phyloP scores from a whole-genome alignment of 1,139 yeast genomes.

The Blastobotrys persicus region DNA sequence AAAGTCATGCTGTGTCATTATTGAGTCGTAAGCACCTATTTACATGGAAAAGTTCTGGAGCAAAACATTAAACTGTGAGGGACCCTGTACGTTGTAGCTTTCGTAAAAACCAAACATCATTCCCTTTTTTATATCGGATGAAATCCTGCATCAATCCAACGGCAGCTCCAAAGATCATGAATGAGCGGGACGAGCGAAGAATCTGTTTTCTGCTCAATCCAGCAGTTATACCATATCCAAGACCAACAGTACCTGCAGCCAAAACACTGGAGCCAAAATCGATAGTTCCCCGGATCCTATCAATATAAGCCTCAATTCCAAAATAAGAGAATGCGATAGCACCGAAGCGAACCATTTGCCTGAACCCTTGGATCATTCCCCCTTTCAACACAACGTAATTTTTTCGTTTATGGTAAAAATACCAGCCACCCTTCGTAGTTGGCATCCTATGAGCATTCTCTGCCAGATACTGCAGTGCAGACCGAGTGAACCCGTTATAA shows the following conservation, averaged over 20 bases:
- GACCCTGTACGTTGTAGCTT: not conserved
- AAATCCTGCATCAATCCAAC: constrained; percentile 67
- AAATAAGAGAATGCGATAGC: constrained; percentile 52
- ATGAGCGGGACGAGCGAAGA: constrained; percentile 49
- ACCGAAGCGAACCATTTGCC: constrained; percentile 47
- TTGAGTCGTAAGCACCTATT: not conserved
- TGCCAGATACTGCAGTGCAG: constrained; percentile 65
- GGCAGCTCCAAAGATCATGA: constrained; percentile 54
- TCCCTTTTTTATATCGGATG: constrained; percentile 57
- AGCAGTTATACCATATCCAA: constrained; percentile 47
- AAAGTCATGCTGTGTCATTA: no score
- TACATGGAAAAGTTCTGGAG: not conserved
- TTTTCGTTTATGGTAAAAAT: constrained; percentile 81
- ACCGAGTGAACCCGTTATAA: constrained; percentile 54
- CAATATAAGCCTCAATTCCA: constrained; percentile 61
- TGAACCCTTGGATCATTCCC: constrained; percentile 49
- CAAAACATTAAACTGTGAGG: not conserved
- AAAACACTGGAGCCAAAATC: constrained; percentile 63
- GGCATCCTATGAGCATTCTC: constrained; percentile 85
- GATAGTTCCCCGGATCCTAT: constrained; percentile 50
- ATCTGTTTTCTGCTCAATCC: constrained; percentile 49
- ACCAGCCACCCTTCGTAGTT: constrained; percentile 80
- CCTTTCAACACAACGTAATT: constrained; percentile 67
- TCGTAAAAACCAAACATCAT: constrained; percentile 58
- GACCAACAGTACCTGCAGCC: constrained; percentile 55